phyloP scores from a whole-genome alignment of 768 basidiomycete genomes.

The Podaxis sp. region DNA sequence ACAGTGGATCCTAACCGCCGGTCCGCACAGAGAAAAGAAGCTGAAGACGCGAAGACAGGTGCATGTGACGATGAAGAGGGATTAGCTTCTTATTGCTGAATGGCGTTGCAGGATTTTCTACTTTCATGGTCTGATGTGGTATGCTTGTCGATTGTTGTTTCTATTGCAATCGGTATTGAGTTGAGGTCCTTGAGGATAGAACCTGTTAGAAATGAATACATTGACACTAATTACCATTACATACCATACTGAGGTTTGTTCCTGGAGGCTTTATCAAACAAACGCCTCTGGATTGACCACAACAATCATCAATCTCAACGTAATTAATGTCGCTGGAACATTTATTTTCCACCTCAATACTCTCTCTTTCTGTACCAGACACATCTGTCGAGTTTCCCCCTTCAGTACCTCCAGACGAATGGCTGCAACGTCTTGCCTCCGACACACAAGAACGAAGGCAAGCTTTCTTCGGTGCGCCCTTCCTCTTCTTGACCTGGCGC shows the following conservation, averaged over 20 bases:
- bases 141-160: neutral
- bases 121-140: neutral
- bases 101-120: neutral
- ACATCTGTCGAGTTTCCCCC: conserved; percentile 60
- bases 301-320: neutral
- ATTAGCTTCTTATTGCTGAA: neutral
- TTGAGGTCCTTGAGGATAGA: neutral
- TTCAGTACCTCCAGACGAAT: conserved; percentile 39
- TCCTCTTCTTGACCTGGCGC: conserved; percentile 8
- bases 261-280: conserved; percentile 1
- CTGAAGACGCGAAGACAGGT: neutral
- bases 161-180: neutral
- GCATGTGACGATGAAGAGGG: neutral
- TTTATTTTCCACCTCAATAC: conserved; percentile 52
- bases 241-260: neutral
- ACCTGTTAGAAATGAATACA: neutral
- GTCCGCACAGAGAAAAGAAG: conserved; percentile 8
- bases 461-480: conserved; percentile 69
- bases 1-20: neutral
- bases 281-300: neutral
- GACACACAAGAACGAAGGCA: conserved; percentile 49
- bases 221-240: too few species aligned
- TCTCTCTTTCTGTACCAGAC: conserved; percentile 63
- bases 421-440: conserved; percentile 46
- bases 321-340: conserved; percentile 51